Conservation (phyloP, 257 asterid genomes). For the Rhazya stricta region DNA sequence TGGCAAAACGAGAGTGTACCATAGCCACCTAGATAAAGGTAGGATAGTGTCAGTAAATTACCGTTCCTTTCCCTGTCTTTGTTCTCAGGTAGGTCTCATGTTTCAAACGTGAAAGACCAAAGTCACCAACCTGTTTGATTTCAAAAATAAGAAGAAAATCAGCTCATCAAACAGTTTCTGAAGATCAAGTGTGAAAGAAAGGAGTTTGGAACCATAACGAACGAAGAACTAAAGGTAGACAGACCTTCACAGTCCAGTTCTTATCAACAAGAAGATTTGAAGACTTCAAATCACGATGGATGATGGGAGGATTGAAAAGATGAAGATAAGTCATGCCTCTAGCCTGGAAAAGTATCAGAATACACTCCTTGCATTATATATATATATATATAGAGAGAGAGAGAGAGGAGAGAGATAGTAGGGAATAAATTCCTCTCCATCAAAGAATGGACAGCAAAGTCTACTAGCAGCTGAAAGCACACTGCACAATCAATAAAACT, state of each 20-base stretch:
- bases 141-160: constrained; percentile 5
- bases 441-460: background rate
- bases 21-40: constrained; percentile 12
- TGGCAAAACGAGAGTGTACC: constrained; percentile 14
- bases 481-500: background rate
- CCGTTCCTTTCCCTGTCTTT: constrained; percentile 94
- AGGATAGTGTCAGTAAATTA: constrained; percentile 27
- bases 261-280: constrained; percentile 96
- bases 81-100: constrained; percentile 80
- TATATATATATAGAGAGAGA: no score
- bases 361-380: background rate
- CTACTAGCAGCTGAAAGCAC: background rate
- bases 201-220: constrained; percentile 1
- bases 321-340: constrained; percentile 97
- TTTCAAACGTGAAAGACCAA: constrained; percentile 91
- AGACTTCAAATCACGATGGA: constrained; percentile 95
- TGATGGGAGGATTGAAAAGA: constrained; percentile 74
- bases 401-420: background rate
- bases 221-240: constrained; percentile 12
- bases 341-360: constrained; percentile 44
- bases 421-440: no score
- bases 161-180: background rate
- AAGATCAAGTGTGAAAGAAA: constrained; percentile 13
- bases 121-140: constrained; percentile 85
- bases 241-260: constrained; percentile 97